Percentiles rank a stretch among this genome's conserved stretches.
Conservation (phyloP, 2,329 filamentous ascomycete species). For the Alternaria sp. region DNA sequence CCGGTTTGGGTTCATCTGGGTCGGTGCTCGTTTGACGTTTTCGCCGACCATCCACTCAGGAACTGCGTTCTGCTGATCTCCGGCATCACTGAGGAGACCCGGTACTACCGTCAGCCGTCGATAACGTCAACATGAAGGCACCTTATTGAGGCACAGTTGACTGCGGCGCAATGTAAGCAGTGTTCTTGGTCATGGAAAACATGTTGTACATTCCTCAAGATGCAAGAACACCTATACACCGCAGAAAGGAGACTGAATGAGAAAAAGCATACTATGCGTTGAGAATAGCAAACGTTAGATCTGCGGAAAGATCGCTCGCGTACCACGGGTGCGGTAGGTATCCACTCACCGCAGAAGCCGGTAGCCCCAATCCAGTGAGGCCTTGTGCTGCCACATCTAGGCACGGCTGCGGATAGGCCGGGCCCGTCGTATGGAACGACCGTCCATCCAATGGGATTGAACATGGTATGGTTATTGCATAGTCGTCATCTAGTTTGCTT, state of each 20-base stretch:
- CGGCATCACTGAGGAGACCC: constrained; percentile 34
- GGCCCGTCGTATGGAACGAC: constrained; percentile 9
- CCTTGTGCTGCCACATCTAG: constrained; percentile 13
- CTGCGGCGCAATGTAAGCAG: not conserved
- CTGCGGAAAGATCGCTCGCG: constrained; percentile 3
- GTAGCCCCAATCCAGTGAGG: constrained; percentile 21
- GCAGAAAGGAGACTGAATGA: not conserved
- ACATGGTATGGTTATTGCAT: constrained; percentile 17
- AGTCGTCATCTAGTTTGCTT: constrained; percentile 32
- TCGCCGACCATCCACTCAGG: constrained; percentile 22
- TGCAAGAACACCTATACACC: not conserved
- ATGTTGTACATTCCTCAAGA: not conserved
- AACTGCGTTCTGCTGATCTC: constrained; percentile 14
- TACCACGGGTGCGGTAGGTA: constrained; percentile 1
- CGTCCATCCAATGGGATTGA: constrained; percentile 22
- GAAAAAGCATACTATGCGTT: constrained; percentile 3
- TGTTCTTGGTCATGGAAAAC: not conserved
- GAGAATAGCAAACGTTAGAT: constrained; percentile 1
- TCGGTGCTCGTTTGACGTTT: constrained; percentile 12
- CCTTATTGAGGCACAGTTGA: constrained; percentile 6
- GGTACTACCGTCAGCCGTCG: constrained; percentile 14
- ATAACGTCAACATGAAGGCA: constrained; percentile 16
- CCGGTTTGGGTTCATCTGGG: constrained; percentile 4
- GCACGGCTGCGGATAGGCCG: constrained; percentile 9
- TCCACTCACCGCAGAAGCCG: constrained; percentile 9